phyloP scores from a whole-genome alignment of 108 stramenopile genomes.

The Pseudonitzschia pungens region DNA sequence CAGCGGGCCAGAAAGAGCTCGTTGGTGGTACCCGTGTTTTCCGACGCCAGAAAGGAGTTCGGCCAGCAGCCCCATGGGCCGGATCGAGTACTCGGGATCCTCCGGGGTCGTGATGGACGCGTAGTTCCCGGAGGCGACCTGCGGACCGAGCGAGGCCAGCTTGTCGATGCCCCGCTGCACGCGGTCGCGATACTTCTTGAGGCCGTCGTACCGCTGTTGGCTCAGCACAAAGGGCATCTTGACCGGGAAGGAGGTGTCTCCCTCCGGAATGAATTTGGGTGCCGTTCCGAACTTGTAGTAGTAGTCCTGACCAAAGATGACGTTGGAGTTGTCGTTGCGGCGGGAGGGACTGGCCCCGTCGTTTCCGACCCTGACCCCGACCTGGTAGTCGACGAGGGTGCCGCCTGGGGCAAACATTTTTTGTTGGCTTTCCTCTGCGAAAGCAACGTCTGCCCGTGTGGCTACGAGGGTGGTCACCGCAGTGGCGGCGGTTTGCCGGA shows the following conservation, averaged over 20 bases:
- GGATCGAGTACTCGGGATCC: constrained; percentile 56
- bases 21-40: constrained; percentile 80
- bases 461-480: neutral
- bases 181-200: constrained; percentile 67
- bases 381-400: constrained; percentile 69
- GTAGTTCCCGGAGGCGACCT: constrained; percentile 19
- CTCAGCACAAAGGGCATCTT: constrained; percentile 68
- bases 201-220: constrained; percentile 76
- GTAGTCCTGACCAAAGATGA: constrained; percentile 72
- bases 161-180: constrained; percentile 42
- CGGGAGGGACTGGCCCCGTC: constrained; percentile 60
- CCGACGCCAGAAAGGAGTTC: constrained; percentile 72
- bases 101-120: constrained; percentile 37
- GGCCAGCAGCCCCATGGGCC: constrained; percentile 78
- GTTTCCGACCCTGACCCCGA: neutral
- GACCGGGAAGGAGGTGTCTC: constrained; percentile 63
- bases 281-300: constrained; percentile 84
- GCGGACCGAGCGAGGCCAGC: constrained; percentile 25
- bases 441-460: neutral
- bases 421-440: neutral
- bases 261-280: constrained; percentile 63
- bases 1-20: constrained; percentile 76
- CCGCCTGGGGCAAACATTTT: constrained; percentile 72
- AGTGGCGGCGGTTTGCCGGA: neutral
- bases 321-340: constrained; percentile 68